Percentiles rank a stretch among this genome's conserved stretches.
phyloP scores from a whole-genome alignment of 1,284 basidiomycete genomes.

The Marasmius oreades region DNA sequence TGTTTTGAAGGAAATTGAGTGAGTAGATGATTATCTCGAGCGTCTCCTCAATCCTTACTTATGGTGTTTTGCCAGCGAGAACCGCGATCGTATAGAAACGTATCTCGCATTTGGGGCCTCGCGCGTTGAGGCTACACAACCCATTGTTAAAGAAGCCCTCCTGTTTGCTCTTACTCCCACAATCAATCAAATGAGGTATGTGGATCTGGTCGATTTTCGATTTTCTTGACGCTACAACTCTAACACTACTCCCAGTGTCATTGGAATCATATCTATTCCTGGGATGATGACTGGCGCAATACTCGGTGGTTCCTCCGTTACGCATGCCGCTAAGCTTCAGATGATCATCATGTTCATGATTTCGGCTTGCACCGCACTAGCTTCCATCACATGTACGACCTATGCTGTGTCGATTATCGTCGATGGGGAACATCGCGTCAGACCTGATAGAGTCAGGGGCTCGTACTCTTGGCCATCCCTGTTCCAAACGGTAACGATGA shows the following conservation, averaged over 20 bases:
- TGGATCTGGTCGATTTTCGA: slow-evolving; percentile 5
- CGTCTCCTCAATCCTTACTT: too few species aligned
- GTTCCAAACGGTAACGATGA: neutral
- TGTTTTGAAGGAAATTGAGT: slow-evolving; percentile 66
- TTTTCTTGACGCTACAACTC: neutral
- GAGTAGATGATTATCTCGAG: slow-evolving; percentile 21
- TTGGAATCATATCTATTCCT: slow-evolving; percentile 75
- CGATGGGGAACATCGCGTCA: slow-evolving; percentile 66
- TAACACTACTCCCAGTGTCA: slow-evolving; percentile 51
- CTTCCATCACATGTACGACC: slow-evolving; percentile 60
- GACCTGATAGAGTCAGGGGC: slow-evolving; percentile 56
- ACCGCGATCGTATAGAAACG: slow-evolving; percentile 78
- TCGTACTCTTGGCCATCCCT: neutral
- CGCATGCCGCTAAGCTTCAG: slow-evolving; percentile 80
- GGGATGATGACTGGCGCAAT: slow-evolving; percentile 91
- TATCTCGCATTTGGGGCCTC: slow-evolving; percentile 82
- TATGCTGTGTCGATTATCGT: slow-evolving; percentile 59
- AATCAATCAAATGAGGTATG: slow-evolving; percentile 82
- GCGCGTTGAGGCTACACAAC: slow-evolving; percentile 75
- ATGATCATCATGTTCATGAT: slow-evolving; percentile 95
- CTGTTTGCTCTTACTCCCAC: slow-evolving; percentile 74
- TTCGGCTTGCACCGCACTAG: slow-evolving; percentile 68
- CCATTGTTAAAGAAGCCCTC: slow-evolving; percentile 75
- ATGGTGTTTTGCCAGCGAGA: too few species aligned
- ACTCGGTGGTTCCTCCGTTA: slow-evolving; percentile 77